Base-by-base conservation (phyloP, 1,284 basidiomycete genomes). In the Takashimella koratensis region DNA sequence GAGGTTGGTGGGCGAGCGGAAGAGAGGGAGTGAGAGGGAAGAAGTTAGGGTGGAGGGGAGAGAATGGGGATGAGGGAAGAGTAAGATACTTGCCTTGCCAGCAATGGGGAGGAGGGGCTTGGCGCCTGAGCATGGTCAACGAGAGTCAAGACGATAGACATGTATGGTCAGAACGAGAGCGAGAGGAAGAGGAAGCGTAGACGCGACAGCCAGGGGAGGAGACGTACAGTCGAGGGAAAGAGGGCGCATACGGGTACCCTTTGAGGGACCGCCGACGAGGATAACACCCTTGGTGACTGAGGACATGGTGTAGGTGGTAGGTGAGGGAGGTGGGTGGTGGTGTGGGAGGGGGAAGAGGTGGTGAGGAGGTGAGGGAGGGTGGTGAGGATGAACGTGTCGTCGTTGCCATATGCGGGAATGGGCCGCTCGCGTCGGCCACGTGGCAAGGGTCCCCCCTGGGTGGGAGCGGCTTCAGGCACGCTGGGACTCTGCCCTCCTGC, bases 211-310 rank as follows among this genome's bases (percentile, higher is more conserved):
- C 11, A 21, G 20, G 12, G n/a, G 19, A 13, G 16, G 16, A 11
- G 12, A 61, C 74, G 56, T 51, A 76, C 74, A 77, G 58, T 79
- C 78, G 25, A 80, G 66, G 22, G 78, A 77, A 23, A 80, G 64
- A 3, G 79, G 79, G 51, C 79, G 73, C 76, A 79, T 77, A 22
- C 78, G 74, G 26, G 78, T 79, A 20, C 78, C 74, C 65, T 77
- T 75, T 19, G 68, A 67, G 23, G 75, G 73, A 8, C 74, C 75
- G 26, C 74, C 76, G 51, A 73, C 67, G 62, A 76, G 69, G 56
- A 76, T 70, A 45, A 76, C 67, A 52, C 69, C 74, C 59, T 76
- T 74, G 16, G 70, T 73, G 51, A 67, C 65, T 36, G 30, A 8
- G 10, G 70, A 51, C 71, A 74, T 74, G 49, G 5, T 45, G 50